These are phyloP conservation scores for Xylaria castorea DNA, from an alignment of 495 filamentous ascomycete genomes.

Conservation along the genomic window DNA sequence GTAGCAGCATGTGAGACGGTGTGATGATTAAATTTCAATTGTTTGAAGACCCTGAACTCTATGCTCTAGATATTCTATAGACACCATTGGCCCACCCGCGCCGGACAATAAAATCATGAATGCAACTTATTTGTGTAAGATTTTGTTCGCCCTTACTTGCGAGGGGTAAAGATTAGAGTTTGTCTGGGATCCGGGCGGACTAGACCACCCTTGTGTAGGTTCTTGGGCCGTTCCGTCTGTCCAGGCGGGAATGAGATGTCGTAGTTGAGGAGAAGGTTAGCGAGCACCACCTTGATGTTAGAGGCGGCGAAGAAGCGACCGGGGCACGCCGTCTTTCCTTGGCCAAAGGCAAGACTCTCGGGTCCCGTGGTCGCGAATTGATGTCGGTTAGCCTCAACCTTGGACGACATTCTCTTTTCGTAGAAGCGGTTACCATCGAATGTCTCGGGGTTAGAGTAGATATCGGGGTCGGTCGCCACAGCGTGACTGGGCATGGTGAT, in stretches of 20 bases:
- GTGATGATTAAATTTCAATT: constrained; percentile 5
- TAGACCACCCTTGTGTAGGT: constrained; percentile 27
- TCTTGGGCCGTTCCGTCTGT: constrained; percentile 26
- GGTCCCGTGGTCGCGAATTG: constrained; percentile 53
- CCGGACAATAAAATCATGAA: constrained; percentile 20
- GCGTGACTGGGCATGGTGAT: constrained; percentile 46
- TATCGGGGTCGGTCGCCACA: constrained; percentile 37
- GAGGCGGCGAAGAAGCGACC: constrained; percentile 64
- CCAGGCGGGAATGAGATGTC: constrained; percentile 49
- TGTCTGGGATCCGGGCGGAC: constrained; percentile 28
- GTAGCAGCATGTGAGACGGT: background rate
- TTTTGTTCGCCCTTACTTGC: constrained; percentile 21
- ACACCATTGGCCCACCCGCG: constrained; percentile 21
- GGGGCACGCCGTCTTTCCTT: constrained; percentile 64
- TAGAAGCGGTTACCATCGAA: constrained; percentile 61
- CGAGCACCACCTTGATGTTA: constrained; percentile 63
- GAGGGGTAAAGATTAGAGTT: constrained; percentile 25
- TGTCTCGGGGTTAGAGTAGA: constrained; percentile 40
- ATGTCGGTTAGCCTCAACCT: constrained; percentile 41
- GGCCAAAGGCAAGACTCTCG: constrained; percentile 55
- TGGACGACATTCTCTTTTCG: constrained; percentile 48
- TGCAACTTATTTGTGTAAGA: constrained; percentile 18
- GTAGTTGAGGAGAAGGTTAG: constrained; percentile 60
- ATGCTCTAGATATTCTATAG: constrained; percentile 22
- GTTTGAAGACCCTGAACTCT: constrained; percentile 23